These are phyloP conservation scores for Fusarium armeniacum DNA, from an alignment of 2,329 filamentous ascomycete genomes.

Conservation along the genomic window DNA sequence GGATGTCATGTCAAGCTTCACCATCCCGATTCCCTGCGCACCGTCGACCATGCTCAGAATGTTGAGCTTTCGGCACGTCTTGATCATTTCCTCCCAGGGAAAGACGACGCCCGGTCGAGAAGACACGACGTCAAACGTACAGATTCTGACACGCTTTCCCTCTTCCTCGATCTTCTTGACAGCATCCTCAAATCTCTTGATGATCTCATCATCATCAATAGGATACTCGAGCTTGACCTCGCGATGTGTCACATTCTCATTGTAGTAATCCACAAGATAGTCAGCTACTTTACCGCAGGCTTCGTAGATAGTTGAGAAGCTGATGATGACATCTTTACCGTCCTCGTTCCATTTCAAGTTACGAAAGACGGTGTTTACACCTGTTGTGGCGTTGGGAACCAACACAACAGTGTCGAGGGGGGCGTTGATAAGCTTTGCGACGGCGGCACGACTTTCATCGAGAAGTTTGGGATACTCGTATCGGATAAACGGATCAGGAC, in stretches of 20 bases:
- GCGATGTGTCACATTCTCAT: constrained; percentile 58
- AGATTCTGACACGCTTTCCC: constrained; percentile 75
- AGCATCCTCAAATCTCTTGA: constrained; percentile 70
- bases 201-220: constrained; percentile 75
- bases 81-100: constrained; percentile 78
- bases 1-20: constrained; percentile 74
- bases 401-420: constrained; percentile 78
- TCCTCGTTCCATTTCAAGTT: constrained; percentile 77
- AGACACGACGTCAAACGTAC: constrained; percentile 82
- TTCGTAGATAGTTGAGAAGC: constrained; percentile 84
- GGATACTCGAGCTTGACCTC: constrained; percentile 77
- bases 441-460: constrained; percentile 75
- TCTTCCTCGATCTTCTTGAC: constrained; percentile 66
- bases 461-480: constrained; percentile 74
- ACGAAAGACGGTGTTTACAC: constrained; percentile 82
- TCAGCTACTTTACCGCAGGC: constrained; percentile 81
- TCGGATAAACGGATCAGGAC: constrained; percentile 82
- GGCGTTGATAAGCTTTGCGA: constrained; percentile 76
- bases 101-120: constrained; percentile 83
- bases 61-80: constrained; percentile 74
- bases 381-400: constrained; percentile 84
- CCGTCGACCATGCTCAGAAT: constrained; percentile 84
- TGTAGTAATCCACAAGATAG: constrained; percentile 77
- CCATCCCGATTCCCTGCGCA: constrained; percentile 86
- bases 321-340: constrained; percentile 82